Base-by-base conservation (phyloP, 2,329 filamentous ascomycete species). In the Orbilia blumenaviensis region DNA sequence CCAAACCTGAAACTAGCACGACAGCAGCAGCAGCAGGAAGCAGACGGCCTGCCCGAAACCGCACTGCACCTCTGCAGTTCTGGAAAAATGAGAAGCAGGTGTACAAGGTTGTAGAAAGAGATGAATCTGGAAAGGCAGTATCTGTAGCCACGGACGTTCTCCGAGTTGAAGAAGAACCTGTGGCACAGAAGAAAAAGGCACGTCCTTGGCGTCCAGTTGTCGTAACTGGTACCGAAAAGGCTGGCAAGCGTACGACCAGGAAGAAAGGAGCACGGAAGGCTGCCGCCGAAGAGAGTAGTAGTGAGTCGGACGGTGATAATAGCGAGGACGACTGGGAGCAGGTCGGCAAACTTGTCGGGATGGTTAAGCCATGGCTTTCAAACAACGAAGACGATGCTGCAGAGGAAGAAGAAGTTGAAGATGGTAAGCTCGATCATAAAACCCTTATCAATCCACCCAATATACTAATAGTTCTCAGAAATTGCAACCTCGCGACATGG, bases 21-120 rank as follows among this genome's bases (percentile, higher is more conserved):
- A 54, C 16, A n/a, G 25, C 18, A 38, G 38, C 64, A 74, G 60
- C 16, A n/a, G 25, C 18, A 38, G 66, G 75, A 77, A 34, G 29
- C 25, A n/a, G 44, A 16, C 21, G 63, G 9, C 48, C 91, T 10
- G 94, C 93, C 1, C 89, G 95, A 68, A 88, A 89, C 62, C 92
- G 92, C 8, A 90, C 92, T 77, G 88, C 89, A 75, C 95, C 94
- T 0, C 84, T 97, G 34, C 89, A 92, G 25, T 96, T 88, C 81
- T 98, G 94, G 94, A 89, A 89, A 80, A 93, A 93, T 78, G 94
- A 98, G 82, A 88, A 88, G 64, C 88, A 91, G 52, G 88, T 93
- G 21, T 92, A 89, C 80, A 85, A 38, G 86, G 87, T 87, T 86
- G 1, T 85, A 81, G 18, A 85, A 86, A 14, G 86, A 87, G 56